Evolutionary conservation across 495 filamentous ascomycete species (phyloP).

Genomic region (Tuber indicum): DNA sequence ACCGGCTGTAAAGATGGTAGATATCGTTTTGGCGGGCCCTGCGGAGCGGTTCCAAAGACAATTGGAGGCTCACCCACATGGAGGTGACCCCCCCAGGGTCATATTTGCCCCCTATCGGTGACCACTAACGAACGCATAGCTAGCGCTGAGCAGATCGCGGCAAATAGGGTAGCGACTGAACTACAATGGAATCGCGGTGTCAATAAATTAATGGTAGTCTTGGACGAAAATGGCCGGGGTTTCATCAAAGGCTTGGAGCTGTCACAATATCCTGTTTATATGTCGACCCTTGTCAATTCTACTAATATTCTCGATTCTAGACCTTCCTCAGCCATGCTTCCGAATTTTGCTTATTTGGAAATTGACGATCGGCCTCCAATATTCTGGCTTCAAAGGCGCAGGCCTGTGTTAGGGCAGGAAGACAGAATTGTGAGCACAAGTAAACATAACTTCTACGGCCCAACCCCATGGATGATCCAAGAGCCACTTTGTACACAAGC

Average conservation of each 20-base stretch:
- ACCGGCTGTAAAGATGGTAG: not conserved
- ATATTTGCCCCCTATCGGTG: not conserved
- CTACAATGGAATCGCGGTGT: not conserved
- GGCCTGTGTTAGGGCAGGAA: not conserved
- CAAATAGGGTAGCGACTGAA: not conserved
- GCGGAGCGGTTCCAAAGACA: not conserved
- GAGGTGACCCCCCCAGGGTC: not conserved
- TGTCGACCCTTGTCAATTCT: not conserved
- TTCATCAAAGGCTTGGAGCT: not conserved
- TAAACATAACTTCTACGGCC: not conserved
- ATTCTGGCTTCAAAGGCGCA: not conserved
- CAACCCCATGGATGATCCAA: not conserved
- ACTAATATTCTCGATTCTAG: not conserved
- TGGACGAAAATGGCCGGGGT: constrained; percentile 1
- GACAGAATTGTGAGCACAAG: not conserved
- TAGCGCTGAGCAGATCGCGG: not conserved
- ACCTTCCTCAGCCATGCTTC: not conserved
- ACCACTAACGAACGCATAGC: not conserved
- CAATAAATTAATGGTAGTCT: not conserved
- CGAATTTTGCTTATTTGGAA: not conserved
- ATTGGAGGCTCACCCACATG: not conserved
- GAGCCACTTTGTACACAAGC: not conserved
- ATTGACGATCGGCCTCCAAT: not conserved
- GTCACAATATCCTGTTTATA: not conserved
- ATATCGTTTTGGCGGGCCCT: not conserved